A percentile compares a stretch with the other conserved stretches of the same genome.
phyloP scores from a whole-genome alignment of 768 basidiomycete genomes.

The Erythrobasidium yunnanense region DNA sequence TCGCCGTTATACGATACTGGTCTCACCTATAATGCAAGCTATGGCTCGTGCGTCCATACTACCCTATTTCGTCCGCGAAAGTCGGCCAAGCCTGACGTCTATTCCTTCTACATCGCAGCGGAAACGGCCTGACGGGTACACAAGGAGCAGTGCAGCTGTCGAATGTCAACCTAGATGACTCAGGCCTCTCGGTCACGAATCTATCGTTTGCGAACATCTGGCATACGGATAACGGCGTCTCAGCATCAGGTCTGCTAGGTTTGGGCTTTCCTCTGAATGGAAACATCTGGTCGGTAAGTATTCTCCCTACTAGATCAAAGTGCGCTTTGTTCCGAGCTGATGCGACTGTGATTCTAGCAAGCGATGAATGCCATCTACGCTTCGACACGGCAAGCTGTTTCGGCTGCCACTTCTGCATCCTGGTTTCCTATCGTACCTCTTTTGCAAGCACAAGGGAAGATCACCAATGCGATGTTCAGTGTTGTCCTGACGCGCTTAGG shows the following conservation, averaged over 20 bases:
- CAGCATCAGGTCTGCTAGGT: conserved; percentile 7
- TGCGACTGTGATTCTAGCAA: not conserved
- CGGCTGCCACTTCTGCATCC: not conserved
- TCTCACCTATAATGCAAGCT: conserved; percentile 6
- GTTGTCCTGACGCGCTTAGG: conserved; percentile 16
- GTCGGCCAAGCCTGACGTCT: not conserved
- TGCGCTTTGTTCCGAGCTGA: not conserved
- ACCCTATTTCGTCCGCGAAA: too few relatives aligned
- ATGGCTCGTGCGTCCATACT: conserved; percentile 8
- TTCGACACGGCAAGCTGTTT: not conserved
- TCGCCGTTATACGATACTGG: conserved; percentile 9
- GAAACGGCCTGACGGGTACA: conserved; percentile 1
- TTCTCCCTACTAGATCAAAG: not conserved
- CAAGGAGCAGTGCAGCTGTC: not conserved
- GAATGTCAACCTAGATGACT: not conserved
- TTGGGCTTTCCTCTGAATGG: conserved; percentile 24
- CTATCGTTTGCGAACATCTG: conserved; percentile 16
- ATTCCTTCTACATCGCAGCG: not conserved
- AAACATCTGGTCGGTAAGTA: conserved; percentile 15
- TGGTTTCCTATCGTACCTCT: conserved; percentile 15
- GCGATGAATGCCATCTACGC: not conserved
- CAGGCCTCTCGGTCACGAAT: conserved; percentile 9
- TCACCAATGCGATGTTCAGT: not conserved
- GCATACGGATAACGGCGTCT: conserved; percentile 5
- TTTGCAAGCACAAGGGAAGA: conserved; percentile 1